These are phyloP conservation scores for Penicillium sp. DNA, from an alignment of 2,329 filamentous ascomycete species.

Conservation along the genomic window DNA sequence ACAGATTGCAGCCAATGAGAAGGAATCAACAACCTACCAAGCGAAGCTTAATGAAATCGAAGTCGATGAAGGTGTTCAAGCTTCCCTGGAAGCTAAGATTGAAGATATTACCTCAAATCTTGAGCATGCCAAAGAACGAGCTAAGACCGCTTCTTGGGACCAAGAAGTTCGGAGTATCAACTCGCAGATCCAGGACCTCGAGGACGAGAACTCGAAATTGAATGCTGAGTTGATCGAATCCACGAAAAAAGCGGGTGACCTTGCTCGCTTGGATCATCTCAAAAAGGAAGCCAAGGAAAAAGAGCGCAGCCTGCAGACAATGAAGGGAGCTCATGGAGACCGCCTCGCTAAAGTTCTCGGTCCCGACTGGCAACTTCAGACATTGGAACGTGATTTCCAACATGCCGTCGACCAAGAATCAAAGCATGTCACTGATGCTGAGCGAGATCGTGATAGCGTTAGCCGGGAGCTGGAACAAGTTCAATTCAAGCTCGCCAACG, in stretches of 20 bases:
- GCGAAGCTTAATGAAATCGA: conserved; percentile 68
- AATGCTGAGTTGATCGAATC: conserved; percentile 80
- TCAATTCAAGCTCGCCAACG: conserved; percentile 67
- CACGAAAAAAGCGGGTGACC: conserved; percentile 74
- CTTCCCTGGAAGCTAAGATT: conserved; percentile 70
- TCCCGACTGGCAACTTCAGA: conserved; percentile 65
- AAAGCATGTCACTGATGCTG: conserved; percentile 60
- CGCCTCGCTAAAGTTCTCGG: conserved; percentile 67
- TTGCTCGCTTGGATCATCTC: conserved; percentile 78
- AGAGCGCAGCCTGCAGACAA: conserved; percentile 71
- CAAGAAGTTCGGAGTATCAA: conserved; percentile 66
- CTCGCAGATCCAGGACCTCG: conserved; percentile 63
- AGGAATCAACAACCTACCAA: conserved; percentile 65
- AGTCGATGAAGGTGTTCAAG: conserved; percentile 81
- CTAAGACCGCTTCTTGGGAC: conserved; percentile 67
- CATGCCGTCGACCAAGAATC: conserved; percentile 58
- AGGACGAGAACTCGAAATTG: conserved; percentile 69
- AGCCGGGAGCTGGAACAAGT: conserved; percentile 73
- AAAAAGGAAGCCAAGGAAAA: conserved; percentile 76
- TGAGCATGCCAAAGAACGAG: conserved; percentile 60
- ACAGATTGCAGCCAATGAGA: conserved; percentile 71
- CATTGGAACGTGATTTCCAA: conserved; percentile 70
- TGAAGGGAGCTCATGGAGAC: conserved; percentile 70
- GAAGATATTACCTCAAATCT: conserved; percentile 67
- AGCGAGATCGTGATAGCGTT: conserved; percentile 67